Percentiles rank a stretch among this genome's conserved stretches.
These are phyloP conservation scores for Ceratopteris richardii DNA, from an alignment of 75 land plant species.

Conservation along the genomic window DNA sequence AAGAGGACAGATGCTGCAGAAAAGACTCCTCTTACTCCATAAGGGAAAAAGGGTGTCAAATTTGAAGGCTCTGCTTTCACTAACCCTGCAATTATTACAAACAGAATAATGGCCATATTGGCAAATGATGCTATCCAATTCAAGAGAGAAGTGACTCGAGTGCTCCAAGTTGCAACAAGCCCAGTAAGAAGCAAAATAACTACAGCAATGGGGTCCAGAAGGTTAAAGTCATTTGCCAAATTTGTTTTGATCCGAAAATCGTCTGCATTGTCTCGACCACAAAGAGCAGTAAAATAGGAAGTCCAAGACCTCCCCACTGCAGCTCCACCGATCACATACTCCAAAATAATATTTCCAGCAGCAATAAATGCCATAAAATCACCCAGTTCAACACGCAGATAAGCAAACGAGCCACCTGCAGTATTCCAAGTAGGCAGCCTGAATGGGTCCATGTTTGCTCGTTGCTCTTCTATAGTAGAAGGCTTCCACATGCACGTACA, in stretches of 20 bases:
- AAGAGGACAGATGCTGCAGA: conserved; percentile 51
- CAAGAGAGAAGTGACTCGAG: too few species aligned
- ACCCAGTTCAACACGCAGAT: conserved; percentile 79
- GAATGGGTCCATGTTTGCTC: too few species aligned
- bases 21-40: conserved; percentile 58
- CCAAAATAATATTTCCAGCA: conserved; percentile 85
- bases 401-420: too few species aligned
- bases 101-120: conserved; percentile 45
- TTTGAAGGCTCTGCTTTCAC: conserved; percentile 43
- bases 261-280: too few species aligned
- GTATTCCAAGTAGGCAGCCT: too few species aligned
- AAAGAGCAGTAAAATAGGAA: too few species aligned
- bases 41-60: conserved; percentile 41
- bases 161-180: too few species aligned
- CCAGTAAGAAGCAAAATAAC: conserved; percentile 43
- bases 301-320: conserved; percentile 60
- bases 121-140: conserved; percentile 54
- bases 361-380: conserved; percentile 79
- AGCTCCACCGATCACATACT: too few species aligned
- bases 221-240: conserved; percentile 34
- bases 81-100: conserved; percentile 67
- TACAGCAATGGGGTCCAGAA: conserved; percentile 66
- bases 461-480: too few species aligned
- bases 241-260: too few species aligned
- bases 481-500: too few species aligned